Percentiles rank a stretch among this genome's conserved stretches.
Conservation (phyloP, 2,329 filamentous ascomycete genomes). For the Cladosporium sp. region DNA sequence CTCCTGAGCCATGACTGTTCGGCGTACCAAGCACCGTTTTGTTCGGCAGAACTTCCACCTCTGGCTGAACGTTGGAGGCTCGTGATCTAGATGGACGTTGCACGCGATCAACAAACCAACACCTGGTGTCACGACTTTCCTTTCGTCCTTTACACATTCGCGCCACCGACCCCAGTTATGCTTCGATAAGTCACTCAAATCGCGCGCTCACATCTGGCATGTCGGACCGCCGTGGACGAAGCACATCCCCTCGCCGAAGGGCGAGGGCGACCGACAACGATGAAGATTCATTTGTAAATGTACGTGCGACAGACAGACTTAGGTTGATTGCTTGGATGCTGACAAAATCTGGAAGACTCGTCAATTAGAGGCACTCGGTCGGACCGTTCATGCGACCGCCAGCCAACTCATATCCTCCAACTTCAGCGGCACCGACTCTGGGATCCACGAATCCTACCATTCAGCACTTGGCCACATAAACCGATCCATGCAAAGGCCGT, state of each 20-base stretch:
- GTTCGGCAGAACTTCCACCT: too few species aligned
- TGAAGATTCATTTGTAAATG: constrained; percentile 14
- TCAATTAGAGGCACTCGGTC: constrained; percentile 85
- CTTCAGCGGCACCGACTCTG: constrained; percentile 40
- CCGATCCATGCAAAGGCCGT: constrained; percentile 78
- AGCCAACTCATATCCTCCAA: constrained; percentile 67
- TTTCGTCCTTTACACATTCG: neutral
- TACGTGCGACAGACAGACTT: neutral
- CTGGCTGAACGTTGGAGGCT: neutral
- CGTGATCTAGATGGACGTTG: neutral
- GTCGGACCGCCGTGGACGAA: constrained; percentile 26
- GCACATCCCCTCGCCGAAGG: constrained; percentile 24
- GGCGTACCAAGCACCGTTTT: neutral
- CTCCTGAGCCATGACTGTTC: neutral
- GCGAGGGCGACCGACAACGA: neutral
- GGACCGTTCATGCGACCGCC: constrained; percentile 92
- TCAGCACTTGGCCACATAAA: constrained; percentile 85
- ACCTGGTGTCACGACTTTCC: neutral
- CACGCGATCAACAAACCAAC: neutral
- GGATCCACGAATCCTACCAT: constrained; percentile 62
- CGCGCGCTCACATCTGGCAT: constrained; percentile 14
- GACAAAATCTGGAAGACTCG: constrained; percentile 58
- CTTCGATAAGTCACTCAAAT: neutral
- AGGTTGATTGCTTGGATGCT: neutral
- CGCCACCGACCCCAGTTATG: neutral